Conservation (phyloP, 345 rosid genomes). For the Hibiscus mutabilis region DNA sequence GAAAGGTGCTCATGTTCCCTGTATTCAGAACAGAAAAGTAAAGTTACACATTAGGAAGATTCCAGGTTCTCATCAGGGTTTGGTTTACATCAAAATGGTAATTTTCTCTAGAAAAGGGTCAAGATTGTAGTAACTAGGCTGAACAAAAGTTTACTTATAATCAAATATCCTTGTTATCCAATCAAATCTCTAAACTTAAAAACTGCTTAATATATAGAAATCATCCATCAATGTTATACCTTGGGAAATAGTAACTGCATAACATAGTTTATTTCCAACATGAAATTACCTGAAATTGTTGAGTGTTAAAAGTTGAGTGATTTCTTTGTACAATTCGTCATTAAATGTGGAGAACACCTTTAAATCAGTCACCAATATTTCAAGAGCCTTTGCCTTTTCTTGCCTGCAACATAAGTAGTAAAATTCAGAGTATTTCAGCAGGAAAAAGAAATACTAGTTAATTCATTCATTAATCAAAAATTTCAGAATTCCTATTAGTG, state of each 20-base stretch:
- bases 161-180: not conserved
- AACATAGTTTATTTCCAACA: not conserved
- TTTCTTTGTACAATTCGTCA: conserved; percentile 69
- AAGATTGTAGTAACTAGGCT: conserved; percentile 1
- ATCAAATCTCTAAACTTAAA: not conserved
- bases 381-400: conserved; percentile 65
- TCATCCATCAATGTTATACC: not conserved
- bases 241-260: not conserved
- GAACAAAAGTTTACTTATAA: not conserved
- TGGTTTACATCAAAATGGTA: not conserved
- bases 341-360: conserved; percentile 66
- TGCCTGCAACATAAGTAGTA: not conserved
- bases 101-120: not conserved
- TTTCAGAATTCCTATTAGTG: not conserved
- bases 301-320: conserved; percentile 67
- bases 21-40: not conserved
- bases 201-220: not conserved
- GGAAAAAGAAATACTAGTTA: not conserved
- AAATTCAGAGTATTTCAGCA: conserved; percentile 15
- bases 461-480: not conserved
- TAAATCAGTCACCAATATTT: conserved; percentile 57
- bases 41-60: not conserved
- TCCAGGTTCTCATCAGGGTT: not conserved
- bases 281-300: conserved; percentile 4
- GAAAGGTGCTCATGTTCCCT: conserved; percentile 5